Base-by-base conservation (phyloP, 2,329 filamentous ascomycete genomes). In the Fusarium sp. region DNA sequence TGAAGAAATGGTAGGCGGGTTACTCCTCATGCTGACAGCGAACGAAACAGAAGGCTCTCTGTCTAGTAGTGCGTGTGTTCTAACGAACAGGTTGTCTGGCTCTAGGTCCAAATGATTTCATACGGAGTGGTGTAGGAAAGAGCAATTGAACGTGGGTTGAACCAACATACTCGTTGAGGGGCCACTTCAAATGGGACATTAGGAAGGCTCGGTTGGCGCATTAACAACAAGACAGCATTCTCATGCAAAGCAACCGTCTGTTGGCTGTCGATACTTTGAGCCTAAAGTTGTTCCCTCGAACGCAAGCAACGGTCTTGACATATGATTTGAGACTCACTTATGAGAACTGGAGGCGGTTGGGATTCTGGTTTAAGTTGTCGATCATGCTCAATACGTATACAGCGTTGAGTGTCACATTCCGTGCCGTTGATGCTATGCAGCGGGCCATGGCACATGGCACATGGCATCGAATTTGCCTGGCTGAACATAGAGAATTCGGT, bases 391-490 rank as follows among this genome's bases (percentile, higher is more conserved):
- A 63, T 63, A 63, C 23, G 20, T 44, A 67, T 46, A 58, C 32
- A 61, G 58, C 56, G 53, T 54, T 42, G 48, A 52, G 58, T 66
- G 61, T 73, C 68, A 73, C 68, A 71, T 69, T 73, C 63, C 65
- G 65, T 54, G 58, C 62, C 54, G 58, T 60, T 65, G 51, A 62
- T 68, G 65, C 65, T 61, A 46, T 59, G 58, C 67, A 67, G 65
- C 50, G 56, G 66, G 50, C 38, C 43, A 58, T 65, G 45, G 48
- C 45, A 66, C 43, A 58, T 65, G 45, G 48, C 45, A 66, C 62
- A 63, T 72, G 69, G 56, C 58, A 69, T 54, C 40, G 50, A 46
- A 55, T 65, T 46, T 20, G 30, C 40, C 36, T 64, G 32, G 55
- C 58, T 56, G 49, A 39, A 53, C 52, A 34, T 32, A 42, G 45